phyloP scores from a whole-genome alignment of 2,329 filamentous ascomycete species.

The Intubia oerlemansii region DNA sequence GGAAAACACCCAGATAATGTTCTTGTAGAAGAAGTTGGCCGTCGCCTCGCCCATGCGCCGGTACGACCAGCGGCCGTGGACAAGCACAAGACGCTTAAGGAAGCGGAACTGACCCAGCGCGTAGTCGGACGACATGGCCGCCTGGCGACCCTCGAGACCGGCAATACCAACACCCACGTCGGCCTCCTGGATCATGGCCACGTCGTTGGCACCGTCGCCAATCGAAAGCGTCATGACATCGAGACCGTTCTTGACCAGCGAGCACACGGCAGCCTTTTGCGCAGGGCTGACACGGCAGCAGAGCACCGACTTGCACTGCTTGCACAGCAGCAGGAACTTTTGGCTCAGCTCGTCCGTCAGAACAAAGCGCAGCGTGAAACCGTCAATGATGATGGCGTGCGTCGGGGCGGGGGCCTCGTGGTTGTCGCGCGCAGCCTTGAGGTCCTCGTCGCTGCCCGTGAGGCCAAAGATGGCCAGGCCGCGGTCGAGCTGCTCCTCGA shows the following conservation, averaged over 20 bases:
- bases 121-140: slow-evolving; percentile 91
- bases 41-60: slow-evolving; percentile 79
- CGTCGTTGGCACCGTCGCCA: slow-evolving; percentile 86
- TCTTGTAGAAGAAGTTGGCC: slow-evolving; percentile 99
- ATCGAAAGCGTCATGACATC: slow-evolving; percentile 93
- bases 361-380: slow-evolving; percentile 77
- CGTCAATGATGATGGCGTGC: slow-evolving; percentile 86
- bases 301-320: slow-evolving; percentile 87
- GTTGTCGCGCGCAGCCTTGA: slow-evolving; percentile 55
- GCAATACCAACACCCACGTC: slow-evolving; percentile 94
- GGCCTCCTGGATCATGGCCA: slow-evolving; percentile 94
- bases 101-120: slow-evolving; percentile 89
- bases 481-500: slow-evolving; percentile 53
- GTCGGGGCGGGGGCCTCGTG: slow-evolving; percentile 75
- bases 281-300: slow-evolving; percentile 94
- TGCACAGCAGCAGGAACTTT: slow-evolving; percentile 87
- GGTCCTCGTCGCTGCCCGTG: slow-evolving; percentile 68
- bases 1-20: slow-evolving; percentile 90
- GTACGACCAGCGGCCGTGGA: slow-evolving; percentile 95
- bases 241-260: slow-evolving; percentile 83
- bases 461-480: slow-evolving; percentile 54
- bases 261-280: slow-evolving; percentile 92
- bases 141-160: slow-evolving; percentile 77
- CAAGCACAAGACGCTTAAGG: slow-evolving; percentile 63
- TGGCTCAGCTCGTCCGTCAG: slow-evolving; percentile 66